These are phyloP conservation scores for Coprinellus micaceus DNA, from an alignment of 768 basidiomycete species.

Conservation along the genomic window DNA sequence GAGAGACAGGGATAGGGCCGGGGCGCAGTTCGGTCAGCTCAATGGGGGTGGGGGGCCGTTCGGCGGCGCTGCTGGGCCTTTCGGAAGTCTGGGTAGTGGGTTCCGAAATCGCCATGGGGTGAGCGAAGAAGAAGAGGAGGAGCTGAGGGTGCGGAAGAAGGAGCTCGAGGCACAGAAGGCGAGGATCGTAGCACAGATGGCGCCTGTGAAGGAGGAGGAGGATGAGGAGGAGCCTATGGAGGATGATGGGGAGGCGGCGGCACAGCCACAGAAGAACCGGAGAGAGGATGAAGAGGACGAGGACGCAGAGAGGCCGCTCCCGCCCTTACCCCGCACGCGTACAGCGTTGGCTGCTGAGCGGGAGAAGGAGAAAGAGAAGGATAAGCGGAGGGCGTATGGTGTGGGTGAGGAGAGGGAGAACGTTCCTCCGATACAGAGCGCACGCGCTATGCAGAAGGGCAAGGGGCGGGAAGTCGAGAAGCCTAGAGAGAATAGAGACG, in stretches of 20 bases:
- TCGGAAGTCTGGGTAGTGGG: background rate
- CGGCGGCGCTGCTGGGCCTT: background rate
- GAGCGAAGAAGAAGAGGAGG: conserved; percentile 35
- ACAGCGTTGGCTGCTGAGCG: background rate
- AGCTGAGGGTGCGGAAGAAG: conserved; percentile 48
- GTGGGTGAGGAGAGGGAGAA: conserved; percentile 34
- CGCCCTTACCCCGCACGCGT: conserved; percentile 16
- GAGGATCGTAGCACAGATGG: conserved; percentile 92
- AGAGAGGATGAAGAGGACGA: conserved; percentile 28
- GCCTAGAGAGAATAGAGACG: background rate
- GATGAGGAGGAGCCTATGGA: conserved; percentile 24
- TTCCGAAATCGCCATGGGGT: conserved; percentile 20
- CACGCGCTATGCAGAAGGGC: too few relatives aligned
- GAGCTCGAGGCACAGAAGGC: conserved; percentile 91
- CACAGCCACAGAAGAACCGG: too few relatives aligned
- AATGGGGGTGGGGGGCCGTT: background rate
- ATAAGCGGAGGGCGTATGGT: too few relatives aligned
- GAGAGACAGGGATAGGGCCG: conserved; percentile 26
- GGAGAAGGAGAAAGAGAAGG: too few relatives aligned
- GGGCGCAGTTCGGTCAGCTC: conserved; percentile 22
- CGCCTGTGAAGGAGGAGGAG: conserved; percentile 50
- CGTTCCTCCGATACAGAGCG: conserved; percentile 26
- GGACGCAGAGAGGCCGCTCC: background rate
- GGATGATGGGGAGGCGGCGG: too few relatives aligned
- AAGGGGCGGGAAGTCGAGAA: conserved; percentile 29